A percentile compares a stretch with the other conserved stretches of the same genome.
Evolutionary conservation across 2,329 filamentous ascomycete genomes (phyloP).

Genomic region (Fusarium oxysporum): DNA sequence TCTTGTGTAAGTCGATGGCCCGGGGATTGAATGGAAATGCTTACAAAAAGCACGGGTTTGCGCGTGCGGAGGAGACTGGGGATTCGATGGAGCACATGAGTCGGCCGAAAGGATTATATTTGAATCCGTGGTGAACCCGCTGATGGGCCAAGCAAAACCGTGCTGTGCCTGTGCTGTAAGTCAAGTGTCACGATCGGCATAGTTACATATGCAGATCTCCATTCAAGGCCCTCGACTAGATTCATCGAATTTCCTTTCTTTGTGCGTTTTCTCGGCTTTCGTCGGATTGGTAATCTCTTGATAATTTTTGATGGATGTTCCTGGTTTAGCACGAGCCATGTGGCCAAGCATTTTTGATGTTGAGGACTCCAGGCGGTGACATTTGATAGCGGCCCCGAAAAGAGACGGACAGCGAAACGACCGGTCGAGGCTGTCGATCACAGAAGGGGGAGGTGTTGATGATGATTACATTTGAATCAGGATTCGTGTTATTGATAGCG

Average conservation of each 20-base stretch:
- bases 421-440: conserved; percentile 37
- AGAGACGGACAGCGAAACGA: conserved; percentile 1
- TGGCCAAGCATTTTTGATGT: conserved; percentile 22
- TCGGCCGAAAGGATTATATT: conserved; percentile 36
- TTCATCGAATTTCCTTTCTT: neutral
- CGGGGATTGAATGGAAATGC: conserved; percentile 43
- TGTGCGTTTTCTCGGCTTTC: conserved; percentile 11
- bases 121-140: conserved; percentile 29
- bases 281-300: conserved; percentile 26
- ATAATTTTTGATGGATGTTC: conserved; percentile 8
- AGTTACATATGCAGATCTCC: conserved; percentile 14
- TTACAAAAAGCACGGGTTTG: conserved; percentile 25
- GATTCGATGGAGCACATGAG: conserved; percentile 29
- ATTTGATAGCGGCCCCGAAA: conserved; percentile 17
- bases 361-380: conserved; percentile 10
- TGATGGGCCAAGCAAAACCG: conserved; percentile 17
- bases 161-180: conserved; percentile 19
- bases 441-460: neutral
- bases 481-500: neutral
- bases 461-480: conserved; percentile 9
- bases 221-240: neutral
- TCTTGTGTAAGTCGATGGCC: conserved; percentile 1
- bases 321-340: conserved; percentile 39
- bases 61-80: conserved; percentile 31
- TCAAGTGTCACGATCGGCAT: conserved; percentile 13